A percentile compares a stretch with the other conserved stretches of the same genome.
Evolutionary conservation across 1,284 basidiomycete genomes (phyloP).

Genomic region (Sporisorium exsertum): DNA sequence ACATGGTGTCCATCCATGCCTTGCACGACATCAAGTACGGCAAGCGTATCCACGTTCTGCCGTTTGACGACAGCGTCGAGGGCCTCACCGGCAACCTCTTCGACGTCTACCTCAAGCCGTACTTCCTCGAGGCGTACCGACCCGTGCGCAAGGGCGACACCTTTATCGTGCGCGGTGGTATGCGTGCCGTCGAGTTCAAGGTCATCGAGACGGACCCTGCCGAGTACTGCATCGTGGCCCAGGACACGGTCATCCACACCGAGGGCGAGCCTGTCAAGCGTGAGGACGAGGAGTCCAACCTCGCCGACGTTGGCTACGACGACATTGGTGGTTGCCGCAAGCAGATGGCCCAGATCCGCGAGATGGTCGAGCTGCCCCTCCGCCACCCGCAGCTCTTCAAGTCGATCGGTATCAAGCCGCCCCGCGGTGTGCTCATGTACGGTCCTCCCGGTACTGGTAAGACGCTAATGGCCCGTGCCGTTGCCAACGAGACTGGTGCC

Average conservation of each 20-base stretch:
- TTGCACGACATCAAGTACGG: constrained; percentile 99
- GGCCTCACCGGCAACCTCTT: constrained; percentile 97
- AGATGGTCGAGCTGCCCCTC: constrained; percentile 96
- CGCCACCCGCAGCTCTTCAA: constrained; percentile 99
- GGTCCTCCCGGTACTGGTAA: constrained; percentile 69
- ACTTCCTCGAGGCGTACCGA: constrained; percentile 98
- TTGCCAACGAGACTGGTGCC: constrained; percentile 98
- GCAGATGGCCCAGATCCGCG: constrained; percentile 99
- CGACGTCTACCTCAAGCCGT: constrained; percentile 97
- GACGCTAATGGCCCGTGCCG: constrained; percentile 91
- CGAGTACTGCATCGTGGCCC: constrained; percentile 96
- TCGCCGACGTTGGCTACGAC: constrained; percentile 97
- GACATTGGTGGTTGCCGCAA: constrained; percentile 99
- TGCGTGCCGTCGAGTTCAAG: constrained; percentile 89
- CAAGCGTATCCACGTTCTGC: constrained; percentile 94
- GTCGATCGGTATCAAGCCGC: constrained; percentile 99
- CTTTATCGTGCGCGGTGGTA: constrained; percentile 93
- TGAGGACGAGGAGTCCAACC: constrained; percentile 97
- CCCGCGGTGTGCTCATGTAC: constrained; percentile 74
- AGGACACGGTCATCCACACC: constrained; percentile 95
- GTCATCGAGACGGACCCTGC: constrained; percentile 90
- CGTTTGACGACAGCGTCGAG: constrained; percentile 98
- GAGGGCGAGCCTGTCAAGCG: constrained; percentile 99
- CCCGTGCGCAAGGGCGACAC: constrained; percentile 96
- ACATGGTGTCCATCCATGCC: constrained; percentile 93